Base-by-base conservation (phyloP, 2,329 filamentous ascomycete genomes). In the Dendrostoma leiphaemia region DNA sequence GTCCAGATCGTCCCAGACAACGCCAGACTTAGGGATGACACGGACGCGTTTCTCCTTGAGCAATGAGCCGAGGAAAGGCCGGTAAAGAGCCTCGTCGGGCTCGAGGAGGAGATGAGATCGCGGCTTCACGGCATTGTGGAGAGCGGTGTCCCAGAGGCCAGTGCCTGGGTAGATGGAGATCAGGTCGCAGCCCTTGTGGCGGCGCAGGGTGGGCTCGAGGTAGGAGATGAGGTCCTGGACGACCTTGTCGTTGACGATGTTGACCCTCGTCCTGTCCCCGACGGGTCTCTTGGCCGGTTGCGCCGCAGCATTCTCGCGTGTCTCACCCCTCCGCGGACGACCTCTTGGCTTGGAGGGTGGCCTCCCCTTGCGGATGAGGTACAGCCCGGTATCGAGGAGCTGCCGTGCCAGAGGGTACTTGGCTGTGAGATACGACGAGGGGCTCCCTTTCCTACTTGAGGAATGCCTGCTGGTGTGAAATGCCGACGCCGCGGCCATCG, bases 71-170 rank as follows among this genome's bases (percentile, higher is more conserved):
- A 96, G 81, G 57, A 86, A 83, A 0, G 81, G 74, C 1, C 71
- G 59, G 67, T 89, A 93, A 3, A 79, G 63, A 0, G 75, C 70
- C 2, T 71, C 68, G 31, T 89, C 81, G 3, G 86, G 84, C 64
- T 97, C 92, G 70, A 97, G 78, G 38, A 99, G 76, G 41, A 97
- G 74, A 73, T 99, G 94, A 5, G 83, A 85, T 54, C 91, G 85
- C 4, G 93, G 93, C 63, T 90, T 74, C 7, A 99, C 76, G 43
- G 81, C 73, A 0, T 90, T 78, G 66, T 96, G 85, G 1, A 97
- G 75, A 63, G 87, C 89, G 26, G 76, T 75, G 31, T 92, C 96
- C 83, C 88, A 94, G 2, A 96, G 51, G 8, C 91, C 90, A 1
- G 74, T 74, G 13, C 91, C 91, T 0, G 93, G 93, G 67, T 92